Base-by-base conservation (phyloP, 108 stramenopile genomes). In the Cyclotella sp. region DNA sequence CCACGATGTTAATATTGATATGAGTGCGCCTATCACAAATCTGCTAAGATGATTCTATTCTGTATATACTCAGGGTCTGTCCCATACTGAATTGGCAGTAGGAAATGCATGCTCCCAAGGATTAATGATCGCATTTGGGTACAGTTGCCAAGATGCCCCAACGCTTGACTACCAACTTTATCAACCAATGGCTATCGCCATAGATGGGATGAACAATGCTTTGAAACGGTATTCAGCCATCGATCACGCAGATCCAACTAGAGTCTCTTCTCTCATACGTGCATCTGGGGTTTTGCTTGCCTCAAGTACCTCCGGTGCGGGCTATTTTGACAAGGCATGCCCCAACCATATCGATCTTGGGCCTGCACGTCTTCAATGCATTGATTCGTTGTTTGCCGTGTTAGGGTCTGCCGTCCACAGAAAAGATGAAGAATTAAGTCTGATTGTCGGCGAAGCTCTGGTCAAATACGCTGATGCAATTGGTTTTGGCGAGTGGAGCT, bases 361-460 rank as follows among this genome's bases (percentile, higher is more conserved):
- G 22, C 78, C 72, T 34, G 66, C 87, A 27, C 72, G 87, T 24
- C 71, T 88, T 21, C 74, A 80, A 46, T 88, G 88, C 70, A 75
- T 87, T n/a, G 89, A 90, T 26, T 77, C 84, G 14, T 52, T 93
- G 9, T 86, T 95, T 77, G 55, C 44, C 9, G 18, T 91, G 42
- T 55, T 95, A 1, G 94, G 91, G 28, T 92, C 91, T 0, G 53
- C 76, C 15, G 87, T 90, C 3, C 85, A 85, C 68, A 69, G 85
- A 42, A 90, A 91, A 66, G 91, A 95, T 57, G 89, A 91, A 34
- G 91, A 93, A 70, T 73, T 93, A n/a, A 80, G 87, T 34, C 69
- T 95, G 5, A 61, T 55, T 10, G 87, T 87, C 22, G 94, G 94
- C 10, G 94, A 95, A 83, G 94, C 94, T 46, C 66, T 95, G 19